These are phyloP conservation scores for Podaxis sp. DNA, from an alignment of 768 basidiomycete species.

Conservation along the genomic window DNA sequence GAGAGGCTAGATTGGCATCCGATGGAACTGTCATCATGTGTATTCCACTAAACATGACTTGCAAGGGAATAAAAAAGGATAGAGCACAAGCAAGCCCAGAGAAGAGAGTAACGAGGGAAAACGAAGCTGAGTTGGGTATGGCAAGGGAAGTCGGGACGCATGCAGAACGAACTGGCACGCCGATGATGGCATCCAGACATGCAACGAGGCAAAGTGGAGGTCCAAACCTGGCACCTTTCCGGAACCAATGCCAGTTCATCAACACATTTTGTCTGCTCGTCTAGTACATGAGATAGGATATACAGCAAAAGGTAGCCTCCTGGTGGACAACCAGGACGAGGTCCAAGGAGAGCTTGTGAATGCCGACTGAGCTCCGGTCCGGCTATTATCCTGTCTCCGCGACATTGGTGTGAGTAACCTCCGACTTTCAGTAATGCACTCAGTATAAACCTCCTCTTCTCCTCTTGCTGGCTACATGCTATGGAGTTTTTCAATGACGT, in stretches of 20 bases:
- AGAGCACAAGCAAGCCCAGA: not conserved
- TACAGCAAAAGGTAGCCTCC: not conserved
- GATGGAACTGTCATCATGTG: slow-evolving; percentile 53
- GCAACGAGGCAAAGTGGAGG: slow-evolving; percentile 1
- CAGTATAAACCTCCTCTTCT: not conserved
- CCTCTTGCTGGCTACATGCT: not conserved
- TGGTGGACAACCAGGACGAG: not conserved
- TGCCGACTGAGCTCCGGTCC: slow-evolving; percentile 9
- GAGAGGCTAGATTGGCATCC: slow-evolving; percentile 70
- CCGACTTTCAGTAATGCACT: not conserved
- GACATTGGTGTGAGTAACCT: not conserved
- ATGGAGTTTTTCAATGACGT: slow-evolving; percentile 86
- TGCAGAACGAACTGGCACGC: not conserved
- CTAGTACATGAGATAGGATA: not conserved
- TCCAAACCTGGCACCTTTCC: not conserved
- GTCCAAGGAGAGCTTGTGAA: not conserved
- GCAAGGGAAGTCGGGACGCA: not conserved
- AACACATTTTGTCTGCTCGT: too few species aligned
- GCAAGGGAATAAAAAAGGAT: not conserved
- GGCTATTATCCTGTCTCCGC: slow-evolving; percentile 1
- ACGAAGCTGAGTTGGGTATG: not conserved
- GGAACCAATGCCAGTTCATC: not conserved
- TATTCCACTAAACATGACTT: slow-evolving; percentile 58
- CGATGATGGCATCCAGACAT: not conserved
- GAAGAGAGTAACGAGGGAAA: not conserved